These are phyloP conservation scores for Diaporthe vaccinii DNA, from an alignment of 2,329 filamentous ascomycete genomes.

Conservation along the genomic window DNA sequence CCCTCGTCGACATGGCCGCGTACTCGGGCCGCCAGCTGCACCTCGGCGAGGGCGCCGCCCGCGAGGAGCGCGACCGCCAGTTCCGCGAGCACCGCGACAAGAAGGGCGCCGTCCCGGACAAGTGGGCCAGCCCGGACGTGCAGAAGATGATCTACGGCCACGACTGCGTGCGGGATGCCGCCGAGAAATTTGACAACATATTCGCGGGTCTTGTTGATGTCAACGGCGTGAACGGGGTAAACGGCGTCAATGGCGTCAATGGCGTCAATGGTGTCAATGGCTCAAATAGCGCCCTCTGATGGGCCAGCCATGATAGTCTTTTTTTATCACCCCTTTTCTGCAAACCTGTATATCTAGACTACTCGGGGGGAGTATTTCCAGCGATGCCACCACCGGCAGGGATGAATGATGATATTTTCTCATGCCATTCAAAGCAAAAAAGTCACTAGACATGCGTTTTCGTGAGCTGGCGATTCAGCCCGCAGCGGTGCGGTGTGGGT, in stretches of 20 bases:
- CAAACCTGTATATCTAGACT: slow-evolving; percentile 15
- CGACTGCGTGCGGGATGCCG: slow-evolving; percentile 70
- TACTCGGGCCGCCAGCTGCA: slow-evolving; percentile 68
- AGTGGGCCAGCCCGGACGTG: slow-evolving; percentile 79
- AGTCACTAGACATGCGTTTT: background rate
- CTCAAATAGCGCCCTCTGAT: background rate
- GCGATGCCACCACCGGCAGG: slow-evolving; percentile 11
- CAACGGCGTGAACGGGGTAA: slow-evolving; percentile 30
- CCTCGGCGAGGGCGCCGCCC: slow-evolving; percentile 69
- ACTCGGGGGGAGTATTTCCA: background rate
- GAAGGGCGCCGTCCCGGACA: slow-evolving; percentile 69
- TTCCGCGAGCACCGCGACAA: slow-evolving; percentile 66
- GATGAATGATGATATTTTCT: background rate
- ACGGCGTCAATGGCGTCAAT: slow-evolving; percentile 3
- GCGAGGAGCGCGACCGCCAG: slow-evolving; percentile 69
- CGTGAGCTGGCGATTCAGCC: background rate
- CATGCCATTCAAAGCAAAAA: too few relatives aligned
- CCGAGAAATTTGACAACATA: slow-evolving; percentile 64
- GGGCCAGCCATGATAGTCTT: background rate
- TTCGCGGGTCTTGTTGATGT: slow-evolving; percentile 49
- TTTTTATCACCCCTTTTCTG: background rate
- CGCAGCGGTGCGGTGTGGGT: background rate
- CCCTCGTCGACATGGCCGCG: slow-evolving; percentile 67
- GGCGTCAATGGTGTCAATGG: background rate
- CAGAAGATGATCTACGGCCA: slow-evolving; percentile 76